A percentile compares a stretch with the other conserved stretches of the same genome.
phyloP scores from a whole-genome alignment of 2,329 filamentous ascomycete genomes.

The Trichoderma pleuroti region DNA sequence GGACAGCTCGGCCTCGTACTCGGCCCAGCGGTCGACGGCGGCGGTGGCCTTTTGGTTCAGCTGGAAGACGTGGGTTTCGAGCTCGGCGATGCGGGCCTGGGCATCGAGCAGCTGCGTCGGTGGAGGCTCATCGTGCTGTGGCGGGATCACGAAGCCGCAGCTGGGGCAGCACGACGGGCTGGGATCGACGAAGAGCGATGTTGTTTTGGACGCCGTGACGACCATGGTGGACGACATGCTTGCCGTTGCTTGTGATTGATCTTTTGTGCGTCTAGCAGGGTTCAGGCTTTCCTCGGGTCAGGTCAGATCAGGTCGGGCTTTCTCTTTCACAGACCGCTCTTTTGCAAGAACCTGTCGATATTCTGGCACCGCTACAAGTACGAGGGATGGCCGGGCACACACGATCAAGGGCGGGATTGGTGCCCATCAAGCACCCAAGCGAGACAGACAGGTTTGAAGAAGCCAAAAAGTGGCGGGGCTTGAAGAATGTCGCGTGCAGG shows the following conservation, averaged over 20 bases:
- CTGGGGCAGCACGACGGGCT: constrained; percentile 44
- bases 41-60: constrained; percentile 69
- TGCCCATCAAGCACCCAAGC: not conserved
- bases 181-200: constrained; percentile 27
- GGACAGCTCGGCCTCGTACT: constrained; percentile 76
- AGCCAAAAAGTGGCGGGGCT: constrained; percentile 6
- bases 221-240: constrained; percentile 33
- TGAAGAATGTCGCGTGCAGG: constrained; percentile 15
- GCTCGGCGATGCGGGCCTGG: constrained; percentile 61
- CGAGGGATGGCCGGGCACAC: not conserved
- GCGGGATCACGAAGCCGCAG: constrained; percentile 45
- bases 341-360: not conserved
- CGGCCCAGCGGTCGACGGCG: constrained; percentile 63
- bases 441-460: not conserved
- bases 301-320: not conserved
- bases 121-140: constrained; percentile 30
- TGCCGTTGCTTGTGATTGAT: not conserved
- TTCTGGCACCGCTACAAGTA: not conserved
- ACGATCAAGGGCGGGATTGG: not conserved
- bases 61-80: constrained; percentile 66
- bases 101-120: constrained; percentile 49
- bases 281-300: not conserved
- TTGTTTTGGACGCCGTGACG: constrained; percentile 23
- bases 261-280: not conserved
- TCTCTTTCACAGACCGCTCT: not conserved